Percentiles rank a stretch among this genome's conserved stretches.
phyloP scores from a whole-genome alignment of 2,329 filamentous ascomycete genomes.

The Sclerotinia spermophila region DNA sequence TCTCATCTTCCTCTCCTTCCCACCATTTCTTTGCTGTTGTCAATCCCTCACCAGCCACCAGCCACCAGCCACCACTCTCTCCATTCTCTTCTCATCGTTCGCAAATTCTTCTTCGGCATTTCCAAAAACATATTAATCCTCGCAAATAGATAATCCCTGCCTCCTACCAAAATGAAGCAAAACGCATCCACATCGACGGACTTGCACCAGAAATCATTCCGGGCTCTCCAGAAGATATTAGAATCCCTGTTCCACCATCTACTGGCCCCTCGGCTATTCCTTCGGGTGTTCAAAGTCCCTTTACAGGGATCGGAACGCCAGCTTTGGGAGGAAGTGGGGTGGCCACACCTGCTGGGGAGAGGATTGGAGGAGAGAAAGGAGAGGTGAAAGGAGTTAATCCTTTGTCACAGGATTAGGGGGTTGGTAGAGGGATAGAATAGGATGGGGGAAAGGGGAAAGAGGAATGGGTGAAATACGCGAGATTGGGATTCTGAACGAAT shows the following conservation, averaged over 20 bases:
- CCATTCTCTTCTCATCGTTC: not conserved
- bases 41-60: no score
- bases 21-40: no score
- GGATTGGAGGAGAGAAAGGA: not conserved
- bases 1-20: not conserved
- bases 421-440: not conserved
- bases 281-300: slow-evolving; percentile 41
- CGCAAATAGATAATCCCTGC: slow-evolving; percentile 74
- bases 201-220: slow-evolving; percentile 64
- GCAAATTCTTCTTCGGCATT: not conserved
- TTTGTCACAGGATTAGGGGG: slow-evolving; percentile 2
- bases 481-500: not conserved
- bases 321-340: slow-evolving; percentile 6
- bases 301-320: slow-evolving; percentile 30
- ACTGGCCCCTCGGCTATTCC: slow-evolving; percentile 33
- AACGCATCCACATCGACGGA: slow-evolving; percentile 78
- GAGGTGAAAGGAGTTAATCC: not conserved
- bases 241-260: slow-evolving; percentile 67
- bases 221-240: slow-evolving; percentile 74
- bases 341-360: not conserved
- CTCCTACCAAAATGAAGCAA: slow-evolving; percentile 94
- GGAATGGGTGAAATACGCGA: not conserved
- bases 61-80: not conserved
- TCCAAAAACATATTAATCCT: not conserved
- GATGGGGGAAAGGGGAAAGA: not conserved